Conservation (phyloP, 2,329 filamentous ascomycete genomes). For the Cytospora leucostoma region DNA sequence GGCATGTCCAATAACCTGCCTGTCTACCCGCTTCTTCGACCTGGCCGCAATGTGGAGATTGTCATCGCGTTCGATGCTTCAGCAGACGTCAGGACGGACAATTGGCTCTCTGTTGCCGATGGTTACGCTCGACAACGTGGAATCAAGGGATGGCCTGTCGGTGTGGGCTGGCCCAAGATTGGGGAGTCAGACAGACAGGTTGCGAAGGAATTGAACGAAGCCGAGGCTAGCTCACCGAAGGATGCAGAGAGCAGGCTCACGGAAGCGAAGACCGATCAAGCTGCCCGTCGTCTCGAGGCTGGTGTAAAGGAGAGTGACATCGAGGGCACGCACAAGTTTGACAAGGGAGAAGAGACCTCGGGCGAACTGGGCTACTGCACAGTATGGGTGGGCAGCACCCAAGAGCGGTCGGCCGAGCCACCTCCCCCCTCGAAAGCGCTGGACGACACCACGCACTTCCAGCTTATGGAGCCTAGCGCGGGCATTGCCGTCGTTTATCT, state of each 20-base stretch:
- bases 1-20: constrained; percentile 99
- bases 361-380: constrained; percentile 87
- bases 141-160: constrained; percentile 92
- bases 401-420: constrained; percentile 64
- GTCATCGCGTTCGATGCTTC: constrained; percentile 93
- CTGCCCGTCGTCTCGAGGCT: constrained; percentile 36
- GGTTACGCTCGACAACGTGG: constrained; percentile 89
- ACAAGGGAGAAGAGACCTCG: constrained; percentile 46
- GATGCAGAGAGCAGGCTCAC: constrained; percentile 66
- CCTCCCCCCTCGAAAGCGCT: constrained; percentile 53
- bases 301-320: constrained; percentile 32
- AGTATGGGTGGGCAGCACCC: constrained; percentile 86
- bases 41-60: constrained; percentile 85
- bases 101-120: constrained; percentile 93
- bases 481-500: constrained; percentile 91
- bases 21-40: constrained; percentile 89
- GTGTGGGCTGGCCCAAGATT: constrained; percentile 84
- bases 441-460: constrained; percentile 66
- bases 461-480: constrained; percentile 73
- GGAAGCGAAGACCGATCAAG: constrained; percentile 56
- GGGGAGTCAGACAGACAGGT: constrained; percentile 61
- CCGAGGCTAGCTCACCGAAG: constrained; percentile 60
- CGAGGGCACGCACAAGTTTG: constrained; percentile 35
- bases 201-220: constrained; percentile 65
- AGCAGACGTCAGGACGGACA: constrained; percentile 89